These are phyloP conservation scores for Escallonia herrerae DNA, from an alignment of 129 eudicot species.

Conservation along the genomic window DNA sequence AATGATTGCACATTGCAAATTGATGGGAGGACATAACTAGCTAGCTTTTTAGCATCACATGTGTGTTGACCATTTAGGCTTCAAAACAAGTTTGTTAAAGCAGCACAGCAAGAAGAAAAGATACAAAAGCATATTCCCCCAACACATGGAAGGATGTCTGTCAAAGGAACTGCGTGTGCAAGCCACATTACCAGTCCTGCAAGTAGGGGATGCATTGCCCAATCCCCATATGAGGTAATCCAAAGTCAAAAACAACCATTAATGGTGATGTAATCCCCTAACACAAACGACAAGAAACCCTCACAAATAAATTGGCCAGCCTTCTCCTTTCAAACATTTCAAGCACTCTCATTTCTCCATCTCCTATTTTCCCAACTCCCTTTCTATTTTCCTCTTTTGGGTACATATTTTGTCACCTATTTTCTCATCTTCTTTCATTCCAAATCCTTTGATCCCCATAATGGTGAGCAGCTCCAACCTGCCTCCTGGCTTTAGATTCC, in stretches of 20 bases:
- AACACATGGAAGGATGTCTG: conserved; percentile 8
- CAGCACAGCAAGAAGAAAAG: conserved; percentile 23
- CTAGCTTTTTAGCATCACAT: too few species aligned
- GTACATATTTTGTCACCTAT: not conserved
- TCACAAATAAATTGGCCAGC: conserved; percentile 41
- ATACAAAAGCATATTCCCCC: conserved; percentile 12
- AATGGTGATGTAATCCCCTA: conserved; percentile 27
- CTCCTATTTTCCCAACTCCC: not conserved
- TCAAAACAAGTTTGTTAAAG: conserved; percentile 41
- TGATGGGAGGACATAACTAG: too few species aligned
- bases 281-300: conserved; percentile 33
- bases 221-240: conserved; percentile 22
- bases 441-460: not conserved
- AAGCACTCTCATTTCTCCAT: conserved; percentile 36
- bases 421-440: not conserved
- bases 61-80: too few species aligned
- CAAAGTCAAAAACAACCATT: conserved; percentile 44
- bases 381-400: not conserved
- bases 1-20: too few species aligned
- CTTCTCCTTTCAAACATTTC: conserved; percentile 72
- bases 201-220: not conserved
- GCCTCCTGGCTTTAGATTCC: conserved; percentile 36
- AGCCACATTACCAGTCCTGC: too few species aligned
- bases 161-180: not conserved
- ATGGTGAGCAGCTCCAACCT: conserved; percentile 32